Evolutionary conservation across 768 basidiomycete species (phyloP).

Genomic region (Russula sp.): DNA sequence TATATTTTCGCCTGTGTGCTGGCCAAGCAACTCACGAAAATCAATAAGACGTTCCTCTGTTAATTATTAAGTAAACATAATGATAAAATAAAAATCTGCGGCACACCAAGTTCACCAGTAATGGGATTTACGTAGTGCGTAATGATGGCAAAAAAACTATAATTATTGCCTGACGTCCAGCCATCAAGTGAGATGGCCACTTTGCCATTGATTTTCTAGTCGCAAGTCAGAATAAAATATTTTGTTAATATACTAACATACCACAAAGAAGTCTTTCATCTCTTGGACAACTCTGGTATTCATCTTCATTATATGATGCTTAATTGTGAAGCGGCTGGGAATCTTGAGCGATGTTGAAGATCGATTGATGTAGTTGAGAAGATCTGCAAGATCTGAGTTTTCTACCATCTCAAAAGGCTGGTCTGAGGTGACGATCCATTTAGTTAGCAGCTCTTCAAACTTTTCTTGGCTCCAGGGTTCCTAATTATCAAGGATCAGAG

Average conservation of each 20-base stretch:
- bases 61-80: background rate
- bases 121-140: background rate
- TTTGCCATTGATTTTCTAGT: no score
- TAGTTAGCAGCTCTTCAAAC: background rate
- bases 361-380: background rate
- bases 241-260: background rate
- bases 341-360: background rate
- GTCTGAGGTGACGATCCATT: background rate
- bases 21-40: background rate
- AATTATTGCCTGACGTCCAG: no score
- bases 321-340: background rate
- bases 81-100: background rate
- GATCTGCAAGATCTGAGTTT: background rate
- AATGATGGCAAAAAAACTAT: no score
- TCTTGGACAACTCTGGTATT: background rate
- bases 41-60: background rate
- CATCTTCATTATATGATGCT: background rate
- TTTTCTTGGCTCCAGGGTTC: background rate
- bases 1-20: background rate
- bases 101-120: background rate
- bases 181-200: no score
- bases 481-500: background rate
- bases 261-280: background rate
- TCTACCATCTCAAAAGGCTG: background rate
- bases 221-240: no score